A percentile compares a stretch with the other conserved stretches of the same genome.
Conservation (phyloP, 192 early-diverging fungal species). For the Coemansia sp. region DNA sequence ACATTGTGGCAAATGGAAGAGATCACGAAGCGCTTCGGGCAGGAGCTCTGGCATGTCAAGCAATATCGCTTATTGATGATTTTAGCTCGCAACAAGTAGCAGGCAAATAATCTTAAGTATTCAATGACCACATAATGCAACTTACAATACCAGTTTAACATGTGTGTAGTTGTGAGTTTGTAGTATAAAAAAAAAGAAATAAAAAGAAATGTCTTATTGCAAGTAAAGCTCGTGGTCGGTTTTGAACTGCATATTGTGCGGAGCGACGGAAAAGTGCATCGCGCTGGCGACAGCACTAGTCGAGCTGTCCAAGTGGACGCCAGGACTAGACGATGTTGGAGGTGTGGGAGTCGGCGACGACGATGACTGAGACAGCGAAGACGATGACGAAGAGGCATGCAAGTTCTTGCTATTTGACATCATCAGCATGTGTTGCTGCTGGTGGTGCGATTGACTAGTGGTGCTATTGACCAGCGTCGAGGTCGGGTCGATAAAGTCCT, state of each 20-base stretch:
- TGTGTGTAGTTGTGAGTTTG: background rate
- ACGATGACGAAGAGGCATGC: slow-evolving; percentile 22
- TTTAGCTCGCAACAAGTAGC: background rate
- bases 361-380: slow-evolving; percentile 17
- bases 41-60: background rate
- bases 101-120: background rate
- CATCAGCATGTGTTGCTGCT: slow-evolving; percentile 13
- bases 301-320: slow-evolving; percentile 13
- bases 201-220: slow-evolving; percentile 15
- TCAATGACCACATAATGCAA: background rate
- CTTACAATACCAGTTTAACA: background rate
- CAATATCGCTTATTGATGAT: background rate
- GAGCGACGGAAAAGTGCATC: slow-evolving; percentile 43
- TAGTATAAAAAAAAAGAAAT: background rate
- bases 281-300: slow-evolving; percentile 22
- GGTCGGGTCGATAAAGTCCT: slow-evolving; percentile 37
- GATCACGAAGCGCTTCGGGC: background rate
- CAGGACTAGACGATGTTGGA: slow-evolving; percentile 33
- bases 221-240: slow-evolving; percentile 44
- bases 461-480: slow-evolving; percentile 20
- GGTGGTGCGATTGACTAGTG: slow-evolving; percentile 22
- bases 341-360: slow-evolving; percentile 41
- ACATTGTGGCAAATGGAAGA: background rate
- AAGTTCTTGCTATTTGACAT: slow-evolving; percentile 23
- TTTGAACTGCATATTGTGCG: slow-evolving; percentile 52